Evolutionary conservation across 1,139 yeast species (phyloP), one percentile per base, ranked within the genome.

Genomic region (Suhomyces coccinellae): DNA sequence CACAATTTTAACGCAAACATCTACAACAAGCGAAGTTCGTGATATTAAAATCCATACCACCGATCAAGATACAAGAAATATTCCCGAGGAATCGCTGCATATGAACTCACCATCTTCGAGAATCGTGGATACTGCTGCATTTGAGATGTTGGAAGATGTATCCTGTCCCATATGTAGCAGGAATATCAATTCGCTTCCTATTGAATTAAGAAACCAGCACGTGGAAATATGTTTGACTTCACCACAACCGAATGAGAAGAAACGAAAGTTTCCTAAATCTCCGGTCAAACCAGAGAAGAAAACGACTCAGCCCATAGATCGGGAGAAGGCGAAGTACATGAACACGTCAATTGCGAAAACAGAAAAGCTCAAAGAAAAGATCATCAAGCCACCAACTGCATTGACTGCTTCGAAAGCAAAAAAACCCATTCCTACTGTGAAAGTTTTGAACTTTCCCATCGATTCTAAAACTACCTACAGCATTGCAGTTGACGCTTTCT

Each of bases 401-500:
- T 47, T 55, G 9, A 41, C 46, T 4, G 47, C 52, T 2, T 50
- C 57, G 3, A 47, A 54, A 39, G 54, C 57, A 2, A 63, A 64
- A 47, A 66, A 65, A 32, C 74, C 77, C 2, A 77, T 84, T 1
- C 89, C 88, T 0, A 65, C 66, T 2, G 71, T 80, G 37, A 85
- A 85, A 54, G 71, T 75, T 2, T 54, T 85, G 33, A 54, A 62
- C 1, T 82, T 85, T 50, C 68, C 66, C 6, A 41, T 44, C 2
- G 50, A 57, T 7, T 36, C 52, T 16, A 52, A 57, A 2, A 15
- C 39, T 9, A 42, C 45, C 26, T 59, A 70, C 61, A 55, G 66
- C 33, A 56, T 85, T 1, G 77, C 84, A 0, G 88, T 85, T 31
- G 95, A 85, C 62, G 91, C 90, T 0, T 85, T 85, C 60, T 76